Evolutionary conservation across 2,329 filamentous ascomycete genomes (phyloP).

Genomic region (Fusarium piperis): DNA sequence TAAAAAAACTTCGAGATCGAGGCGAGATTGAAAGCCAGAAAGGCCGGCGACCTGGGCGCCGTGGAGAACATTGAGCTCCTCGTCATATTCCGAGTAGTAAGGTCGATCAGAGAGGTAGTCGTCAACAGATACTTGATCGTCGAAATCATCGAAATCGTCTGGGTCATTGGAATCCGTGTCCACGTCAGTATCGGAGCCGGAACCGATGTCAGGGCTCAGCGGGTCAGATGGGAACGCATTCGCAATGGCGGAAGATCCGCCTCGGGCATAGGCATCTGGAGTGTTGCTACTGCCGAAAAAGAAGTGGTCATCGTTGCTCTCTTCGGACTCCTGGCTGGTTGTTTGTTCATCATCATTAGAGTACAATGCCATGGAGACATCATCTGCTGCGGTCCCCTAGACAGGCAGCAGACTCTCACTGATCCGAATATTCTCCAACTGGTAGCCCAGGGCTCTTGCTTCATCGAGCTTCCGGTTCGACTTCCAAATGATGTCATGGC

Average conservation of each 20-base stretch:
- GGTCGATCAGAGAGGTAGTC: constrained; percentile 36
- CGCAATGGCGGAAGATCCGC: neutral
- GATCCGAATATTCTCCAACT: constrained; percentile 35
- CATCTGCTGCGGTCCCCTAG: constrained; percentile 32
- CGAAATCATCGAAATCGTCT: neutral
- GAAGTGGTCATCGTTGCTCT: neutral
- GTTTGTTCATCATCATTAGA: neutral
- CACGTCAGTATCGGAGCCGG: constrained; percentile 1
- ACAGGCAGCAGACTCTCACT: constrained; percentile 43
- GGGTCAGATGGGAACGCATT: neutral
- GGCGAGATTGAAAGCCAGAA: neutral
- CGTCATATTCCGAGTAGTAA: constrained; percentile 26
- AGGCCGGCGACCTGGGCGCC: constrained; percentile 39
- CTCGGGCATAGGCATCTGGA: neutral
- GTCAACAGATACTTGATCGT: constrained; percentile 25
- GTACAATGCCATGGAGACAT: neutral
- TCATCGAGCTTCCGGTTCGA: constrained; percentile 40
- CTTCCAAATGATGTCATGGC: constrained; percentile 37
- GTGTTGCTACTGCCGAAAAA: neutral
- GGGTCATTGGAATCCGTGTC: constrained; percentile 1
- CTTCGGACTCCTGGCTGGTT: neutral
- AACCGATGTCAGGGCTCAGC: neutral
- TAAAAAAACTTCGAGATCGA: constrained; percentile 47
- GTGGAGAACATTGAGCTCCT: constrained; percentile 41
- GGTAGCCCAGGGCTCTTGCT: constrained; percentile 36